Conservation (phyloP, 306 rosid genomes). For the Myrica gale region DNA sequence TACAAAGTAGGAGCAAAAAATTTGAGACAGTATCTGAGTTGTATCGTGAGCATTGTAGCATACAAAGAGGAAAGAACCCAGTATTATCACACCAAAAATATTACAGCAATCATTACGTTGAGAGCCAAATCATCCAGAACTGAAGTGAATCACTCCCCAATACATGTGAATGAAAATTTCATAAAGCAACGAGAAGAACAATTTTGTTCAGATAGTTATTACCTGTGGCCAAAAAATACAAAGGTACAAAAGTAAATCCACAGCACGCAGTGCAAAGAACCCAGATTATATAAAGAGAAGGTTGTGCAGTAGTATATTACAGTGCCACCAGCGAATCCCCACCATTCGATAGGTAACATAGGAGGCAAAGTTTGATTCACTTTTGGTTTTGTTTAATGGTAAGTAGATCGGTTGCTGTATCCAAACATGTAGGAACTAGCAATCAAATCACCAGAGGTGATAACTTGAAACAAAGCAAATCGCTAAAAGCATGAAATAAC, state of each 20-base stretch:
- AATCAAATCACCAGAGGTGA: not conserved
- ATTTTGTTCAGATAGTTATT: no score
- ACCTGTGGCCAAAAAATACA: no score
- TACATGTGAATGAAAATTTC: no score
- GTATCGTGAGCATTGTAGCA: not conserved
- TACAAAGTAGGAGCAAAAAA: not conserved
- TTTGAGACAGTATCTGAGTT: not conserved
- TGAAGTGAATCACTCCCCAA: no score
- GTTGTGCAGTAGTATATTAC: not conserved
- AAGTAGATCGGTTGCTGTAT: not conserved
- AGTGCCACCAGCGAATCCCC: not conserved
- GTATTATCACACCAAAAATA: not conserved
- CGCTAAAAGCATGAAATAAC: not conserved
- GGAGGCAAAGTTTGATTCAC: not conserved
- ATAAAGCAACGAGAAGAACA: no score
- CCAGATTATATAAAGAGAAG: not conserved
- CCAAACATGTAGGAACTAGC: not conserved
- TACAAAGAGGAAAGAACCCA: not conserved
- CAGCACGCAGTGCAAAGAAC: not conserved
- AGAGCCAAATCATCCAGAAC: not conserved
- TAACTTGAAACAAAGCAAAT: conserved; percentile 1
- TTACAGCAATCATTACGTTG: not conserved
- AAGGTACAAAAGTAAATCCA: not conserved
- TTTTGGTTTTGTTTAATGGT: no score
- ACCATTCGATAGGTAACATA: no score